Conservation (phyloP, 225 moss, liverwort and hornwort genomes). For the Neckera pumila region DNA sequence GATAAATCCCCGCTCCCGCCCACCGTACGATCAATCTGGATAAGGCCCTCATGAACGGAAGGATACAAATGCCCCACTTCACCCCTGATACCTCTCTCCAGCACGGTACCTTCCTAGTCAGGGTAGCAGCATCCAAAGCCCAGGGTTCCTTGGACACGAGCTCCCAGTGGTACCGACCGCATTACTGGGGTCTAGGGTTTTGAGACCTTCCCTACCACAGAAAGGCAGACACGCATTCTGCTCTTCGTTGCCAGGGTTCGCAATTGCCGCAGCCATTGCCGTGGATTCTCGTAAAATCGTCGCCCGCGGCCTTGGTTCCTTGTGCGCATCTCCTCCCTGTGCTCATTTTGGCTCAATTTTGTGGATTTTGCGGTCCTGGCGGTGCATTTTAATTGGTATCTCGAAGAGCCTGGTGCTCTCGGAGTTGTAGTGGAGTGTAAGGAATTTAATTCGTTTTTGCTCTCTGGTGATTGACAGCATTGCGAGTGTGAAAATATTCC, state of each 20-base stretch:
- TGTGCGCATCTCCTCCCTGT: not conserved
- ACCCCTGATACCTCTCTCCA: not conserved
- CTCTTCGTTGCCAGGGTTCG: not conserved
- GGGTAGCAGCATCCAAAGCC: not conserved
- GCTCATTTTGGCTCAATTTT: not conserved
- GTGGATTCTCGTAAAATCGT: not conserved
- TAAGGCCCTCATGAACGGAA: constrained; percentile 8
- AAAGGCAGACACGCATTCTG: not conserved
- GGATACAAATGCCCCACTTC: not conserved
- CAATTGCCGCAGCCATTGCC: not conserved
- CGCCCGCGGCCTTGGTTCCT: not conserved
- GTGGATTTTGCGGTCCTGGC: not conserved
- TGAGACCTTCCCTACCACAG: constrained; percentile 1
- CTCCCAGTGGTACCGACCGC: not conserved
- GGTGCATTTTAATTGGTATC: not conserved
- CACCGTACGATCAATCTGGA: constrained; percentile 20
- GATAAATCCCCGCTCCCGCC: not conserved
- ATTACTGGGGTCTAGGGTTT: constrained; percentile 18
- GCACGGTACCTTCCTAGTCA: not conserved
- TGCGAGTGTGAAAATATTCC: not conserved
- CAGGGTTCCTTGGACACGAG: not conserved
- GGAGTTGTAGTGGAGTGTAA: not conserved
- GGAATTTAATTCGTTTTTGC: not conserved
- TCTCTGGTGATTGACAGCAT: not conserved
- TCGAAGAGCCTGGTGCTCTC: not conserved